A percentile compares a stretch with the other conserved stretches of the same genome.
Conservation (phyloP, 2,329 filamentous ascomycete species). For the Ophiostoma populinum region DNA sequence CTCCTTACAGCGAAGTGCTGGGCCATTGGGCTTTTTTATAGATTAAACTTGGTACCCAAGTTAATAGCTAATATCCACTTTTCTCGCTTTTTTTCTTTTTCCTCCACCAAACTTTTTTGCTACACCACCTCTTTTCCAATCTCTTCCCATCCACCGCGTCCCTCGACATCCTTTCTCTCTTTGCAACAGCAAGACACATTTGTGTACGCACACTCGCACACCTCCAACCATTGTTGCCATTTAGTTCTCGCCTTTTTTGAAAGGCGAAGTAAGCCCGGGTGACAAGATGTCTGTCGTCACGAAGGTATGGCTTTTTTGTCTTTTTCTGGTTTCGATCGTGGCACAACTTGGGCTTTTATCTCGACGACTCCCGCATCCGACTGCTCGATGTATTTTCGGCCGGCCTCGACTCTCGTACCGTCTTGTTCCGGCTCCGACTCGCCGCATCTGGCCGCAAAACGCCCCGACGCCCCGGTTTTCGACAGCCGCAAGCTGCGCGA, state of each 20-base stretch:
- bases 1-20: too few relatives aligned
- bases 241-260: slow-evolving; percentile 26
- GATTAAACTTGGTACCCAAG: background rate
- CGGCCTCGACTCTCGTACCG: background rate
- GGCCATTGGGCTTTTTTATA: background rate
- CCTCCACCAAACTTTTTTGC: slow-evolving; percentile 3
- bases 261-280: slow-evolving; percentile 32
- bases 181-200: too few relatives aligned
- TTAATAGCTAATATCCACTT: slow-evolving; percentile 1
- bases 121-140: slow-evolving; percentile 3
- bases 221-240: slow-evolving; percentile 10
- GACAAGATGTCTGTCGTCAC: slow-evolving; percentile 46
- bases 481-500: too few relatives aligned
- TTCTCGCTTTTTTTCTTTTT: slow-evolving; percentile 4
- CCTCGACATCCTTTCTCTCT: too few relatives aligned
- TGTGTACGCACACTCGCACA: background rate
- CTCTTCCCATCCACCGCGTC: too few relatives aligned
- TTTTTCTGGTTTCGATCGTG: background rate
- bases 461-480: too few relatives aligned
- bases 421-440: background rate
- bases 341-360: too few relatives aligned
- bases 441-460: too few relatives aligned
- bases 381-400: background rate
- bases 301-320: slow-evolving; percentile 25
- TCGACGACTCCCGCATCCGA: too few relatives aligned